Percentiles rank a stretch among this genome's conserved stretches.
phyloP scores from a whole-genome alignment of 1,139 yeast species.

The Scheffersomyces titani region DNA sequence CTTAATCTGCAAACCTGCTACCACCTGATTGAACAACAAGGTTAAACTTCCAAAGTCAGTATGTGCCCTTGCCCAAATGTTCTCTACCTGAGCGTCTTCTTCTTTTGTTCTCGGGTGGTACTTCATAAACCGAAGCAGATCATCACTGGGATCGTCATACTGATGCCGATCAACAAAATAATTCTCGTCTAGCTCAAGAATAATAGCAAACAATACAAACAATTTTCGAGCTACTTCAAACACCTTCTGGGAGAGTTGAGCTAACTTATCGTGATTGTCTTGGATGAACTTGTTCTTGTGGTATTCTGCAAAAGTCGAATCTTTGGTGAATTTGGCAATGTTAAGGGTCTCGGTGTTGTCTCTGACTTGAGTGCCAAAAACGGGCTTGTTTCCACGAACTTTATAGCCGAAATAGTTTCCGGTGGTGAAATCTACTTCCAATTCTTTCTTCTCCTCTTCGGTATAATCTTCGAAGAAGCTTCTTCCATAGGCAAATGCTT shows the following conservation, averaged over 20 bases:
- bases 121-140: slow-evolving; percentile 33
- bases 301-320: slow-evolving; percentile 19
- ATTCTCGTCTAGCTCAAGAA: slow-evolving; percentile 32
- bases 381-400: slow-evolving; percentile 22
- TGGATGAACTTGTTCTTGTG: slow-evolving; percentile 26
- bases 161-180: slow-evolving; percentile 29
- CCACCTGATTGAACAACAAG: slow-evolving; percentile 28
- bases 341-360: slow-evolving; percentile 35
- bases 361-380: slow-evolving; percentile 28
- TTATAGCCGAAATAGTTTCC: slow-evolving; percentile 38
- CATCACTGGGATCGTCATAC: slow-evolving; percentile 34
- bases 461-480: slow-evolving; percentile 28
- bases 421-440: slow-evolving; percentile 25
- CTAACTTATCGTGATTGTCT: slow-evolving; percentile 19
- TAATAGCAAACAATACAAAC: slow-evolving; percentile 30
- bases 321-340: slow-evolving; percentile 34
- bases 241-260: slow-evolving; percentile 21
- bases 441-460: slow-evolving; percentile 25
- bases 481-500: slow-evolving; percentile 28
- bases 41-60: slow-evolving; percentile 34
- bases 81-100: slow-evolving; percentile 29
- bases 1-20: slow-evolving; percentile 31
- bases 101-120: slow-evolving; percentile 26
- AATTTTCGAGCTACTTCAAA: slow-evolving; percentile 27
- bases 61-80: slow-evolving; percentile 32